Conservation (phyloP, 108 stramenopile species). For the Chaetoceros muelleri region DNA sequence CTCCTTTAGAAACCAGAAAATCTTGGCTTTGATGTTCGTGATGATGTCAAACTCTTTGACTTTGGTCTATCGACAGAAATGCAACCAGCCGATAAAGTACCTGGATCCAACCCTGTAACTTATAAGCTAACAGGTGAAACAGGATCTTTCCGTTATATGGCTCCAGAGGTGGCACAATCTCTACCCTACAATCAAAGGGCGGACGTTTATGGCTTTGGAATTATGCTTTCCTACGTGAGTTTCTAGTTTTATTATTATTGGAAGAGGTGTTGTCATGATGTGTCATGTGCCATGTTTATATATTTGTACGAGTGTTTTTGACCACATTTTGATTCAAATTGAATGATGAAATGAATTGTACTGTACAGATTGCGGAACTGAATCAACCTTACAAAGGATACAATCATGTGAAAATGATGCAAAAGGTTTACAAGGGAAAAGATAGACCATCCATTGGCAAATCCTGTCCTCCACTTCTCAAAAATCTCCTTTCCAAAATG, state of each 20-base stretch:
- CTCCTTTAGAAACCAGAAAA: slow-evolving; percentile 34
- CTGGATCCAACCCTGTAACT: slow-evolving; percentile 24
- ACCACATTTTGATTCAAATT: no score
- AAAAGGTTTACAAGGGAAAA: background rate
- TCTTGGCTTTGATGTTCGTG: slow-evolving; percentile 30
- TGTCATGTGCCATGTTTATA: no score
- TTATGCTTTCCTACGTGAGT: background rate
- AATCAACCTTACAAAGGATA: background rate
- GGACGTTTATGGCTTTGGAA: slow-evolving; percentile 64
- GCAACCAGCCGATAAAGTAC: slow-evolving; percentile 11
- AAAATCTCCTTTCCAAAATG: slow-evolving; percentile 35
- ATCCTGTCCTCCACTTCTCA: slow-evolving; percentile 39
- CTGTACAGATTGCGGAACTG: background rate
- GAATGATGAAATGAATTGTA: no score
- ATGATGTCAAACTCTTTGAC: slow-evolving; percentile 58
- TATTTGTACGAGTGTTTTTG: no score
- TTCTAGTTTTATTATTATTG: background rate
- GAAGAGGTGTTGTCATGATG: no score
- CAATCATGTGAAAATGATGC: background rate
- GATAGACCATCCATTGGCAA: background rate
- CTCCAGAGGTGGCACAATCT: slow-evolving; percentile 61
- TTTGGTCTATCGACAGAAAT: slow-evolving; percentile 52
- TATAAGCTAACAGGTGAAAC: slow-evolving; percentile 69
- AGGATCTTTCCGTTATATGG: slow-evolving; percentile 53
- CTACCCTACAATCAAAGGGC: slow-evolving; percentile 72